Conservation (phyloP, 345 rosid species). For the Erucastrum elatum region DNA sequence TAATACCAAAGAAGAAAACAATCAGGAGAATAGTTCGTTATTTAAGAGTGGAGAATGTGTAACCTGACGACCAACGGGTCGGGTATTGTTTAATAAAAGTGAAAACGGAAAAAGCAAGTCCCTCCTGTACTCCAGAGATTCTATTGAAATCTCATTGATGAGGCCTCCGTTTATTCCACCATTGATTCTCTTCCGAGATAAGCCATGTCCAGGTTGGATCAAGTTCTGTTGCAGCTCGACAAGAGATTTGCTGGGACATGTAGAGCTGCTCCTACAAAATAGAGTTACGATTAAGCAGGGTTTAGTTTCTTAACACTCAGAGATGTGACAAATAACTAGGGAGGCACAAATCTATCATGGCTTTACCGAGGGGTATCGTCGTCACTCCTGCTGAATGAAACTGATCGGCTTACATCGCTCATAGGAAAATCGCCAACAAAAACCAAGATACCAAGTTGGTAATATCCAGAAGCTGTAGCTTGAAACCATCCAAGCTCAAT, state of each 20-base stretch:
- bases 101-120: slow-evolving; percentile 77
- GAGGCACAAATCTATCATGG: neutral
- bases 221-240: slow-evolving; percentile 61
- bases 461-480: slow-evolving; percentile 96
- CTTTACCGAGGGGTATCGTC: slow-evolving; percentile 63
- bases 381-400: slow-evolving; percentile 47
- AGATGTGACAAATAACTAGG: neutral
- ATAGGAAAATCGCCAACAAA: slow-evolving; percentile 60
- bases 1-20: neutral
- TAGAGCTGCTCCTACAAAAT: slow-evolving; percentile 53
- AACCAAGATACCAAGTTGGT: slow-evolving; percentile 91
- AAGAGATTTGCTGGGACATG: slow-evolving; percentile 45
- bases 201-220: slow-evolving; percentile 57
- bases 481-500: slow-evolving; percentile 97
- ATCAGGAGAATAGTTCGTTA: neutral
- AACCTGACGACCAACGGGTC: slow-evolving; percentile 95
- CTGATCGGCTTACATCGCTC: slow-evolving; percentile 43
- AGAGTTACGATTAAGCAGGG: slow-evolving; percentile 18
- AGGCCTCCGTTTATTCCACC: slow-evolving; percentile 93
- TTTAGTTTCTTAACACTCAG: neutral
- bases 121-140: slow-evolving; percentile 69
- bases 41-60: slow-evolving; percentile 5
- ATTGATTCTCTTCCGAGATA: slow-evolving; percentile 79
- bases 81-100: slow-evolving; percentile 74
- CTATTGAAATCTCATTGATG: slow-evolving; percentile 67